phyloP scores from a whole-genome alignment of 1,284 basidiomycete species.

The Ustilago cynodontis region DNA sequence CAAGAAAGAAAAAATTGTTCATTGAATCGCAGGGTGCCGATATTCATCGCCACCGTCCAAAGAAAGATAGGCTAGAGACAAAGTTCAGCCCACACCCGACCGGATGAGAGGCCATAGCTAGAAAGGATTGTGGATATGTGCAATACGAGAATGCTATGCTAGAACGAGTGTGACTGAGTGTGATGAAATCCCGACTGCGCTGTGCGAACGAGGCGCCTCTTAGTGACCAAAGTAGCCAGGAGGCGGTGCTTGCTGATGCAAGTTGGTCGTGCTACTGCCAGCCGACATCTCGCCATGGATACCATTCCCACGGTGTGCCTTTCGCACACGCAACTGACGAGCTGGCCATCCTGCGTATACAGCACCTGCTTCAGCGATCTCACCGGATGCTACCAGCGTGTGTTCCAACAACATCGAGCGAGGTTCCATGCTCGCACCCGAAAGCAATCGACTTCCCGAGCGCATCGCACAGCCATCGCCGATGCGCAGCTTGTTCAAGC shows the following conservation, averaged over 20 bases:
- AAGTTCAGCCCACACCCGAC: not conserved
- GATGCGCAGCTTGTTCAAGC: conserved; percentile 67
- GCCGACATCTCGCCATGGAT: conserved; percentile 43
- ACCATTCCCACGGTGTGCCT: conserved; percentile 36
- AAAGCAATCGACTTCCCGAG: conserved; percentile 65
- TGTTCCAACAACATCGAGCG: conserved; percentile 69
- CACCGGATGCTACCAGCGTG: conserved; percentile 68
- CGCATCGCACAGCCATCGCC: conserved; percentile 69
- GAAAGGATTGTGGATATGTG: not conserved
- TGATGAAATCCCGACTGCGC: no score
- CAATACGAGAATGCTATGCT: conserved; percentile 6
- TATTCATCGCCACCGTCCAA: not conserved
- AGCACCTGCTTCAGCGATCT: conserved; percentile 68
- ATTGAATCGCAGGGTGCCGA: not conserved
- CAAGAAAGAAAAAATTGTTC: not conserved
- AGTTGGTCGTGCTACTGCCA: conserved; percentile 46
- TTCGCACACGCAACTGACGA: conserved; percentile 58
- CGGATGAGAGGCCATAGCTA: not conserved
- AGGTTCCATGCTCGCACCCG: conserved; percentile 68
- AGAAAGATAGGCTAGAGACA: not conserved
- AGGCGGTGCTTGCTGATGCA: conserved; percentile 43
- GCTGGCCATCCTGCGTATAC: conserved; percentile 70
- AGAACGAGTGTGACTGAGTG: not conserved
- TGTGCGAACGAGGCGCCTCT: not conserved
- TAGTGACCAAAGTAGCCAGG: conserved; percentile 50